phyloP scores from a whole-genome alignment of 2,329 filamentous ascomycete species.

The Cytospora mali region DNA sequence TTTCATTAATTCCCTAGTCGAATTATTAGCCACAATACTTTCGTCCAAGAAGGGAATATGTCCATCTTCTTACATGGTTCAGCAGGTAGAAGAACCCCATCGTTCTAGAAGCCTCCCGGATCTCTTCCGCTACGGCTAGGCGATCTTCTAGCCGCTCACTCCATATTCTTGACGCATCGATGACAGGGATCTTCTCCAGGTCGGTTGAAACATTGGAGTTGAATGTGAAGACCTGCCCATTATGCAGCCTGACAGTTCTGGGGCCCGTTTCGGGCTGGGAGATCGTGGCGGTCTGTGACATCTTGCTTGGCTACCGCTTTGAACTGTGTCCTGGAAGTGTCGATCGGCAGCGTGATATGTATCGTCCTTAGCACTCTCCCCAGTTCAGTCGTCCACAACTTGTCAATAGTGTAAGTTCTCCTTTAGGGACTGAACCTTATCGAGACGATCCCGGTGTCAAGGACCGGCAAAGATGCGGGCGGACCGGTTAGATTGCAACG shows the following conservation, averaged over 20 bases:
- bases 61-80: conserved; percentile 34
- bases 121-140: conserved; percentile 41
- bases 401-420: neutral
- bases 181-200: conserved; percentile 43
- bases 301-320: conserved; percentile 1
- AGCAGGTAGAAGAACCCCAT: conserved; percentile 50
- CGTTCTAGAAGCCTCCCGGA: conserved; percentile 43
- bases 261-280: conserved; percentile 6
- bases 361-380: too few relatives aligned
- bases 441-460: too few relatives aligned
- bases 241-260: conserved; percentile 31
- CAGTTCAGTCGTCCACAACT: too few relatives aligned
- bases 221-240: conserved; percentile 33
- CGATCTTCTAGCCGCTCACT: conserved; percentile 40
- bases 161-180: conserved; percentile 47
- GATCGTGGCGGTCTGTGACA: conserved; percentile 24
- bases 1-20: conserved; percentile 35
- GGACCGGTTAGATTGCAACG: neutral
- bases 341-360: neutral
- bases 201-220: conserved; percentile 33
- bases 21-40: conserved; percentile 17
- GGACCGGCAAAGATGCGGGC: neutral
- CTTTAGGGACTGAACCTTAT: neutral
- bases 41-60: neutral
- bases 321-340: neutral